Evolutionary conservation across 2,329 filamentous ascomycete genomes (phyloP).

Genomic region (Pyrenophora seminiperda): DNA sequence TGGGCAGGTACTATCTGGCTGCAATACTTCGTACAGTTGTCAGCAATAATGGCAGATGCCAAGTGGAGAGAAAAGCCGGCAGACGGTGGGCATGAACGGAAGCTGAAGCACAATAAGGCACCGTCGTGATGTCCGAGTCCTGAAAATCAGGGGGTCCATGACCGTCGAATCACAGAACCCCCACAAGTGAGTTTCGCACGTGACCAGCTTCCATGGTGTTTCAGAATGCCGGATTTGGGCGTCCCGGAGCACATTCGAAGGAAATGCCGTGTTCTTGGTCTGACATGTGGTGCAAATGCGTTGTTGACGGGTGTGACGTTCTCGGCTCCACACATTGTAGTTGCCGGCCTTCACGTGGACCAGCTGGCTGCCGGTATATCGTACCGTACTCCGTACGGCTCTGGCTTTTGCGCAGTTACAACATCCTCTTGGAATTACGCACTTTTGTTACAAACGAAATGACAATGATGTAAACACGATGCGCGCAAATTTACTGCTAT

Average conservation of each 20-base stretch:
- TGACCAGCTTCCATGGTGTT: conserved; percentile 24
- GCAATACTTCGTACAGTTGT: too few relatives aligned
- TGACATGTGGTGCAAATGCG: conserved; percentile 20
- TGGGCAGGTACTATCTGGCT: too few relatives aligned
- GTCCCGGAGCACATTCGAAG: conserved; percentile 12
- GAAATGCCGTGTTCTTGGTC: conserved; percentile 9
- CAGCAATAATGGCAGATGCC: too few relatives aligned
- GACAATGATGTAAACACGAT: conserved; percentile 17
- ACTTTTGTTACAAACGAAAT: conserved; percentile 15
- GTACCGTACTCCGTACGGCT: too few relatives aligned
- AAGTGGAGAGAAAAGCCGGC: too few relatives aligned
- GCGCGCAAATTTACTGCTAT: conserved; percentile 14
- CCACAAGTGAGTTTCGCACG: conserved; percentile 22
- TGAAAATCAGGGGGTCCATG: conserved; percentile 20
- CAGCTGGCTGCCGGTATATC: too few relatives aligned
- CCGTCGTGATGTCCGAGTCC: conserved; percentile 16
- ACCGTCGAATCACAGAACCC: conserved; percentile 23
- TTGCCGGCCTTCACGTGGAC: conserved; percentile 11
- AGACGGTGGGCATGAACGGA: neutral
- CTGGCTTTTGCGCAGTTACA: neutral
- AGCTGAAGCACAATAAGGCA: conserved; percentile 30
- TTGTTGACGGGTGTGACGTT: conserved; percentile 26
- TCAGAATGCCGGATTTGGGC: conserved; percentile 21
- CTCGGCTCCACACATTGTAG: conserved; percentile 13
- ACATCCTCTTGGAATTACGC: conserved; percentile 9